Evolutionary conservation across 306 rosid species (phyloP), one percentile per base, ranked within the genome.

Genomic region (Quercus gilva): DNA sequence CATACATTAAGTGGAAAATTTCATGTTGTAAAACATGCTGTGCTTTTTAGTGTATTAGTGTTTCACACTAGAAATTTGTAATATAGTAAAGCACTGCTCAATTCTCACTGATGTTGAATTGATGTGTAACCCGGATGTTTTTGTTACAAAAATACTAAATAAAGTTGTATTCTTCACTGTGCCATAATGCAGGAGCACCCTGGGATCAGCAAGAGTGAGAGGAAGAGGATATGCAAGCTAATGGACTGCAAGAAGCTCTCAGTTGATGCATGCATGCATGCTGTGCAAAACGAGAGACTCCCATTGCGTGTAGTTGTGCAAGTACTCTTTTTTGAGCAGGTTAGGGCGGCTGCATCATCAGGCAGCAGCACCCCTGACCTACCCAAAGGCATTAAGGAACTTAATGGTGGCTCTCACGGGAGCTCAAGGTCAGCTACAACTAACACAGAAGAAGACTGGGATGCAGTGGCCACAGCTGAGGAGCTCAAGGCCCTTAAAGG

Each of bases 311-410:
- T 96, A 10, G 94, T 96, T 7, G 97, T 96, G 88, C 99, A 96
- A 86, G 93, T 96, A 76, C 91, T 96, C 74, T 93, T 90, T 71
- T 96, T 96, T 18, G 99, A 93, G 92, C 99, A 96, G 79, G 92
- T 93, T 20, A 88, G 97, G 74, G 87, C 89, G 1, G 85, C 96
- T 1, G 87, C 89, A 45, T 87, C 94, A 67, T 96, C 99, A 0
- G 99, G 99, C 59, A 84, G 92, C 73, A 93, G 94, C 93, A 96
- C 99, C 37, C 98, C 99, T 1, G 99, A 93, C 92, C 84, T 91
- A 29, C 87, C 92, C 37, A 91, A 76, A 78, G 94, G 92, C 82
- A 85, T 87, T 68, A 91, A 86, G 85, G 97, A 93, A 58, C 83
- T 89, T 74, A 89, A 83, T 69, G 88, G 84, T 37, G 92, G 85